These are phyloP conservation scores for Peronospora tabacina DNA, from an alignment of 352 stramenopile genomes.

Conservation along the genomic window DNA sequence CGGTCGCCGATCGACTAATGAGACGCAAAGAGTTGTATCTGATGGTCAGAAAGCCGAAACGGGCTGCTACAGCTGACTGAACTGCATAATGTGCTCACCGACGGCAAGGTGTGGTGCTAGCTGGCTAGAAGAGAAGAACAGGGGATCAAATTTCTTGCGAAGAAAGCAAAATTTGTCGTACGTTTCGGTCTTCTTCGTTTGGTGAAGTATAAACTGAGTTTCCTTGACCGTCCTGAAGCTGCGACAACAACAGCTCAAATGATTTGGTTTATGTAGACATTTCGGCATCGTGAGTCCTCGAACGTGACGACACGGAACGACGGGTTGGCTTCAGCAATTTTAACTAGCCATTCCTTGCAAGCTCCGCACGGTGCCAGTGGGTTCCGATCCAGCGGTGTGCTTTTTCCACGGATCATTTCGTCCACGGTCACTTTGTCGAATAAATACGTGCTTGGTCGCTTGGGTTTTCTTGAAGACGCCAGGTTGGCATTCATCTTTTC, in stretches of 20 bases:
- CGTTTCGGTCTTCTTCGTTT: too few relatives aligned
- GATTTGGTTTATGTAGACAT: conserved; percentile 87
- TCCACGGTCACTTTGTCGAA: conserved; percentile 63
- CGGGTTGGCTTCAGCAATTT: conserved; percentile 97
- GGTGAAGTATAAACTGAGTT: too few relatives aligned
- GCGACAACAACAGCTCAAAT: conserved; percentile 31
- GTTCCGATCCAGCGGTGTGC: conserved; percentile 83
- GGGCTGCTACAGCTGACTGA: not conserved
- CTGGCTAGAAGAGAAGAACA: not conserved
- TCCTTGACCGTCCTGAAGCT: not conserved
- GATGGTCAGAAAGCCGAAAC: not conserved
- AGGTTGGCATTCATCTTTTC: conserved; percentile 28
- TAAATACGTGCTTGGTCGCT: conserved; percentile 77
- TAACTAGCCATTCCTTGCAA: conserved; percentile 99
- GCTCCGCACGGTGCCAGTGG: conserved; percentile 95
- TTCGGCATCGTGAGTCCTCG: conserved; percentile 89
- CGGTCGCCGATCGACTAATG: conserved; percentile 7
- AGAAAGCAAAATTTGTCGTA: too few relatives aligned
- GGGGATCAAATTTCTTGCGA: too few relatives aligned
- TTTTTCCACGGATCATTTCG: conserved; percentile 26
- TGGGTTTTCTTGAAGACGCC: conserved; percentile 52
- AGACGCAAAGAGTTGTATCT: conserved; percentile 2
- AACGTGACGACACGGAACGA: conserved; percentile 96
- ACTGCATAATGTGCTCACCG: not conserved
- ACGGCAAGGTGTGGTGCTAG: conserved; percentile 1